These are phyloP conservation scores for Vaccinium darrowii DNA, from an alignment of 148 eudicot genomes.

Conservation along the genomic window DNA sequence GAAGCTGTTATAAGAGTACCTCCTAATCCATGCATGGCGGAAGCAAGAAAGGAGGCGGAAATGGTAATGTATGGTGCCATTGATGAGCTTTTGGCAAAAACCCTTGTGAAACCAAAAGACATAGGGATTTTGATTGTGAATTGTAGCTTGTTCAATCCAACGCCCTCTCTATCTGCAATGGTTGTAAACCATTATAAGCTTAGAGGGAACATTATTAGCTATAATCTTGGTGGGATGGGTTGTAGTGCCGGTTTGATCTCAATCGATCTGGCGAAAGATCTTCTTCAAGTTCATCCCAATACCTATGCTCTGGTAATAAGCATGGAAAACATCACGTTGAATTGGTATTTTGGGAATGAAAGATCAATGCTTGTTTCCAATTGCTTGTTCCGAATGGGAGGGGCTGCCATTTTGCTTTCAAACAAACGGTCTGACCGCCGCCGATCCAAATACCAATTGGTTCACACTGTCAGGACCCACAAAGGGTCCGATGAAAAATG, in stretches of 20 bases:
- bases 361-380: constrained; percentile 49
- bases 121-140: constrained; percentile 51
- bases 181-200: constrained; percentile 44
- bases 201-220: constrained; percentile 46
- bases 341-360: constrained; percentile 56
- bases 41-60: constrained; percentile 57
- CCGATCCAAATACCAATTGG: constrained; percentile 43
- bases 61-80: constrained; percentile 57
- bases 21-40: constrained; percentile 50
- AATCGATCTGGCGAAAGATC: constrained; percentile 50
- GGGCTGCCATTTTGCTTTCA: constrained; percentile 44
- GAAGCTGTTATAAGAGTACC: constrained; percentile 45
- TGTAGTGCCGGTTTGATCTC: constrained; percentile 55
- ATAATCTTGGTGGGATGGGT: constrained; percentile 55
- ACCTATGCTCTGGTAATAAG: constrained; percentile 48
- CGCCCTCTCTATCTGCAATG: constrained; percentile 51
- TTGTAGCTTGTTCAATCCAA: constrained; percentile 53
- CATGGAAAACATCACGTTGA: constrained; percentile 49
- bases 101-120: constrained; percentile 49
- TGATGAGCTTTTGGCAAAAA: constrained; percentile 49
- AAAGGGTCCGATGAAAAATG: constrained; percentile 50
- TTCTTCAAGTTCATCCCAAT: constrained; percentile 47
- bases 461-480: constrained; percentile 47
- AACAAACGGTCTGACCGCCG: constrained; percentile 36
- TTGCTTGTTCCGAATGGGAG: constrained; percentile 53